phyloP scores from a whole-genome alignment of 192 early-diverging fungal species.

The Podila epigama region DNA sequence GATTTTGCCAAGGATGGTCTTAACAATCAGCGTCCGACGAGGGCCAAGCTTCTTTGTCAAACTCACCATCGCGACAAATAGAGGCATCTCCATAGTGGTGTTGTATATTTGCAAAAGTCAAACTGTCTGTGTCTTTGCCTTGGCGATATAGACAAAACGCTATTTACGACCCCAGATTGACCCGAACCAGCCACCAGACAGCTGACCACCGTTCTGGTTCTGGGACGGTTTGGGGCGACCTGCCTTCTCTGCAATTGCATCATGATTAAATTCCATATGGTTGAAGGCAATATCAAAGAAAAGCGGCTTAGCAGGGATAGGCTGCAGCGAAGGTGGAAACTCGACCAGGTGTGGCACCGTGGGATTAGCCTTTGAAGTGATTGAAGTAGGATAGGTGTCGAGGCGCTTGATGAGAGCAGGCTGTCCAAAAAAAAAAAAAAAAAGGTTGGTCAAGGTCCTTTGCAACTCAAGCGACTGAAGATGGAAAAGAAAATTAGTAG shows the following conservation, averaged over 20 bases:
- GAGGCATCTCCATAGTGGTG: too few relatives aligned
- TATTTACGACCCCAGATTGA: constrained; percentile 48
- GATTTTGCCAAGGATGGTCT: too few relatives aligned
- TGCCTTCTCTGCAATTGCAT: constrained; percentile 30
- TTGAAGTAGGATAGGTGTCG: constrained; percentile 59
- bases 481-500: background rate
- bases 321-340: constrained; percentile 70
- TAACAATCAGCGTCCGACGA: too few relatives aligned
- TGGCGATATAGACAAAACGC: too few relatives aligned
- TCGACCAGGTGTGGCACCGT: constrained; percentile 63
- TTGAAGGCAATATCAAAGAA: constrained; percentile 84
- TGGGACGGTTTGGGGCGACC: constrained; percentile 25
- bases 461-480: background rate
- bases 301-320: constrained; percentile 76
- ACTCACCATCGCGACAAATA: too few relatives aligned
- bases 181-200: constrained; percentile 35
- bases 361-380: constrained; percentile 39
- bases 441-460: background rate
- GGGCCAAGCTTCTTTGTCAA: too few relatives aligned
- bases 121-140: too few relatives aligned
- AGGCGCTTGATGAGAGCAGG: constrained; percentile 61
- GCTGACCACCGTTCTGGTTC: constrained; percentile 9
- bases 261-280: constrained; percentile 63
- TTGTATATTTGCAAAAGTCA: too few relatives aligned
- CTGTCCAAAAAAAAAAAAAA: constrained; percentile 26